These are phyloP conservation scores for Wickerhamiella siamensis DNA, from an alignment of 805 yeast species.

Conservation along the genomic window DNA sequence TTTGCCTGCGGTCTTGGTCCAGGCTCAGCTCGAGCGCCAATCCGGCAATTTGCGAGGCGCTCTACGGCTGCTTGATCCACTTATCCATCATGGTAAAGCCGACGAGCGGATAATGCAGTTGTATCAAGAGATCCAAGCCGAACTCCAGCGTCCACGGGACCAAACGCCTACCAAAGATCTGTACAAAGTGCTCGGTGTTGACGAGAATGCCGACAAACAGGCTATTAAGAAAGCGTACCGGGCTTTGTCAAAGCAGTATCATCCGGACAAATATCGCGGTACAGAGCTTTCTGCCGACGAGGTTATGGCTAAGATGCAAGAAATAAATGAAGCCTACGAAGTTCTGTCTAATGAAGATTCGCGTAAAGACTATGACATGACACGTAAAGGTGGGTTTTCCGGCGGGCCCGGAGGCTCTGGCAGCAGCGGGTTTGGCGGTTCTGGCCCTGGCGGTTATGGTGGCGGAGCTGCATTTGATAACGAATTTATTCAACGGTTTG, in stretches of 20 bases:
- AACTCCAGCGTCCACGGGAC: slow-evolving; percentile 22
- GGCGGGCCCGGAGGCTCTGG: slow-evolving; percentile 4
- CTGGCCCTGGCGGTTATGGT: neutral
- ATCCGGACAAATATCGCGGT: slow-evolving; percentile 81
- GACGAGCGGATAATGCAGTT: slow-evolving; percentile 15
- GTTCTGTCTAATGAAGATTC: slow-evolving; percentile 54
- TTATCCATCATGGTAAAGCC: slow-evolving; percentile 10
- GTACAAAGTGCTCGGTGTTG: slow-evolving; percentile 61
- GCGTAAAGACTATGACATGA: slow-evolving; percentile 47
- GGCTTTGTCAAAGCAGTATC: slow-evolving; percentile 61
- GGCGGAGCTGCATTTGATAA: too few relatives aligned
- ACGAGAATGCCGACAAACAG: slow-evolving; percentile 49
- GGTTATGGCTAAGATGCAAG: slow-evolving; percentile 76
- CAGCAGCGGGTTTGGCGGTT: slow-evolving; percentile 10
- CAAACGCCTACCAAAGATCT: slow-evolving; percentile 43
- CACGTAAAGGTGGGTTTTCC: slow-evolving; percentile 9
- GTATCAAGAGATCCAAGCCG: slow-evolving; percentile 18
- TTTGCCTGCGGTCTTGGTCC: slow-evolving; percentile 20
- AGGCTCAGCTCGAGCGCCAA: slow-evolving; percentile 18
- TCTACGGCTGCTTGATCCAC: slow-evolving; percentile 9
- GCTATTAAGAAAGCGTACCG: slow-evolving; percentile 75
- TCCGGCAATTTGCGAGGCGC: slow-evolving; percentile 20
- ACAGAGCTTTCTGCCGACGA: slow-evolving; percentile 45
- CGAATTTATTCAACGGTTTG: too few relatives aligned
- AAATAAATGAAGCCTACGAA: slow-evolving; percentile 86